Evolutionary conservation across 2,329 filamentous ascomycete genomes (phyloP), one percentile per base, ranked within the genome.

Genomic region (Rutstroemia sp.): DNA sequence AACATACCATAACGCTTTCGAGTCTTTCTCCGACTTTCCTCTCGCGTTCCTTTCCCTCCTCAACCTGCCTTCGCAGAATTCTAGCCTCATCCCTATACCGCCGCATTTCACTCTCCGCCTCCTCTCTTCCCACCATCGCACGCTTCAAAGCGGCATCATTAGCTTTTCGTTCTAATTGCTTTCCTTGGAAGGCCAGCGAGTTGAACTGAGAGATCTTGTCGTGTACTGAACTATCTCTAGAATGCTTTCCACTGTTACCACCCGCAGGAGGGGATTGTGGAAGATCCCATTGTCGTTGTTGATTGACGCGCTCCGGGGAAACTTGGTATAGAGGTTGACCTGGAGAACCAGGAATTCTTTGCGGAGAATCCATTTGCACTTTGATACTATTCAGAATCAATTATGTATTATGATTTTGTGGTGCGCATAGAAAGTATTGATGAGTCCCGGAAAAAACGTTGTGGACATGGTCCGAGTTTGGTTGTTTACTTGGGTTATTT

Each of bases 121-220:
- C 84, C 67, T 91, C 87, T 45, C 85, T 78, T 14, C 83, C 85
- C 48, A 87, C 68, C 76, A 85, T 81, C 60, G 83, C 83, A 48
- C 83, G 79, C 69, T 83, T 84, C 16, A 87, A 72, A 30, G 83
- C 83, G 34, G 83, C 82, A 63, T 86, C 83, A 63, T 81, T 83
- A 48, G 76, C 82, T 70, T 81, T 85, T 64, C 82, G 78, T 68
- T 86, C 83, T 53, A 84, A 73, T 48, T 82, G 78, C 65, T 82
- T 83, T 2, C 66, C 63, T 59, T 69, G 68, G 36, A 79, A 78
- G 57, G 84, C 79, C 38, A 89, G 76, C 57, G 77, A 80, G 73
- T 89, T 88, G 71, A 89, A 89, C 70, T 88, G 86, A 66, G 81
- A 83, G 60, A 88, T 86, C 66, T 84, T 82, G 58, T 86, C 81